Evolutionary conservation across 495 filamentous ascomycete species (phyloP), one percentile per base, ranked within the genome.

Genomic region (Lepraria neglecta): DNA sequence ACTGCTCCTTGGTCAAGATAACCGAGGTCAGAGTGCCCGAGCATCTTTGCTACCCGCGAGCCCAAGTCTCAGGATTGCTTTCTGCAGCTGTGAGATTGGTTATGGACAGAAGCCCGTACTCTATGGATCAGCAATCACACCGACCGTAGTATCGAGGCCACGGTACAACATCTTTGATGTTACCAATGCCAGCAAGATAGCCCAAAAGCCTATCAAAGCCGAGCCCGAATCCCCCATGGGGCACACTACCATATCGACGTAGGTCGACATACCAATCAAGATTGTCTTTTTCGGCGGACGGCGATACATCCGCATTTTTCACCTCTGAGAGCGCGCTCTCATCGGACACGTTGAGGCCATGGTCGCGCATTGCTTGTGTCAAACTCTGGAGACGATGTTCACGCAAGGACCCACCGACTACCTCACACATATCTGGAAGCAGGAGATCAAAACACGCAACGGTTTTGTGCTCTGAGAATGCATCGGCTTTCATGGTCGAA

Each of bases 401-500:
- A 72, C 94, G 91, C 74, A 97, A 82, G 4, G 92, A 97, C 28
- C 94, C 94, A 19, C 94, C 94, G 21, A 86, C 89, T 53, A 97
- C 82, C 73, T 98, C 94, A 72, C 90, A 91, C 58, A 90, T 75
- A 60, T 91, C 88, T 15, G 94, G 92, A 38, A 97, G 82, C 19
- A 98, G 82, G 55, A 98, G 85, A 76, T 98, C 94, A 71, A 98
- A 98, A 73, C 92, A 97, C 21, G 92, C 89, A 12, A 91, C 92
- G 4, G 92, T 96, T 56, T 75, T 70, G 28, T 63, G 66, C 6
- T 65, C 57, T 45, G 59, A 67, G 56, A 4, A 3, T 21, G 24
- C 44, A 42, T 33, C 19, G 24, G 1, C 28, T 15, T 53, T 35
- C 43, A 10, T 7, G 24, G 45, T 59, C 11, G 82, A 84, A 40